Evolutionary conservation across 2,329 filamentous ascomycete species (phyloP).

Genomic region (Cladosporium sp.): DNA sequence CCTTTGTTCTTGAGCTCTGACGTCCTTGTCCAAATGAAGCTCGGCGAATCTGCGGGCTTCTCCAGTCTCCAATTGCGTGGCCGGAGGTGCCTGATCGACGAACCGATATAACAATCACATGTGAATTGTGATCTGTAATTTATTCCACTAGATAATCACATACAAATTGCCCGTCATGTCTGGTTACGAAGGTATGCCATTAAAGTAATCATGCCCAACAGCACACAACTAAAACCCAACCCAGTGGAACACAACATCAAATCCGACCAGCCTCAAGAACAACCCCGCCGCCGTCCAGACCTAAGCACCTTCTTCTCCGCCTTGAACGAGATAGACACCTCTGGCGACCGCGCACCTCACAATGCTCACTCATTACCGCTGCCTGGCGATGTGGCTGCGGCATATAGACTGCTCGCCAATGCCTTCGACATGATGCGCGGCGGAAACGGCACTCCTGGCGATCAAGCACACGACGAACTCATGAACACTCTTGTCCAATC

Average conservation of each 20-base stretch:
- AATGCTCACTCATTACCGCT: constrained; percentile 58
- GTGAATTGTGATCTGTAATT: not conserved
- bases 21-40: not conserved
- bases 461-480: constrained; percentile 34
- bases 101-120: not conserved
- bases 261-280: constrained; percentile 29
- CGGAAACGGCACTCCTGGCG: constrained; percentile 14
- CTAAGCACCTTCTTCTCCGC: constrained; percentile 62
- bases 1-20: constrained; percentile 6
- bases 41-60: not conserved
- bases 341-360: constrained; percentile 44
- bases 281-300: constrained; percentile 53
- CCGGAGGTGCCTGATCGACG: constrained; percentile 15
- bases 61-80: constrained; percentile 9
- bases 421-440: constrained; percentile 56
- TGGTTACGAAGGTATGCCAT: constrained; percentile 42
- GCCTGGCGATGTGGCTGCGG: constrained; percentile 57
- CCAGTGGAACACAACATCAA: constrained; percentile 49
- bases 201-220: constrained; percentile 1
- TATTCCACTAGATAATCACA: not conserved
- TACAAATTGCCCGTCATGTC: constrained; percentile 34
- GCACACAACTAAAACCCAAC: not conserved
- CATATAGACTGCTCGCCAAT: constrained; percentile 57
- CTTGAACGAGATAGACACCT: constrained; percentile 55
- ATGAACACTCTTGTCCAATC: constrained; percentile 53